Percentiles rank a stretch among this genome's conserved stretches.
Evolutionary conservation across 768 basidiomycete genomes (phyloP).

Genomic region (Russula dissimulans): DNA sequence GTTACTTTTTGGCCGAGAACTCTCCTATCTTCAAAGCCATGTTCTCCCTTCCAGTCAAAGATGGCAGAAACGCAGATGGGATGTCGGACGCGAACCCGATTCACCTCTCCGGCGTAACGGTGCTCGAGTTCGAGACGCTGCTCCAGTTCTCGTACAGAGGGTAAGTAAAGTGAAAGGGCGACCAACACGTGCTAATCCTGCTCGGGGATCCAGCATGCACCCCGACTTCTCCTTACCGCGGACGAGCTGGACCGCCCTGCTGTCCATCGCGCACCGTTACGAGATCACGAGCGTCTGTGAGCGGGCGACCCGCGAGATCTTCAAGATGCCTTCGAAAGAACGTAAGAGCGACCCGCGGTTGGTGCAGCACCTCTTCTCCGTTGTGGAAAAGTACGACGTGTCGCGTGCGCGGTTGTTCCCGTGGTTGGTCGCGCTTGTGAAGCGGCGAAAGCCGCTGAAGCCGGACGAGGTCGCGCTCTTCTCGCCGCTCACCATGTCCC

Average conservation of each 20-base stretch:
- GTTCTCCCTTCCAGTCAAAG: slow-evolving; percentile 1
- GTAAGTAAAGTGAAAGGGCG: neutral
- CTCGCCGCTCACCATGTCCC: slow-evolving; percentile 4
- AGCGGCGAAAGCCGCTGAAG: neutral
- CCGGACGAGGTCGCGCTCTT: neutral
- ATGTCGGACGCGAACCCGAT: slow-evolving; percentile 9
- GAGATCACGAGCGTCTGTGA: slow-evolving; percentile 4
- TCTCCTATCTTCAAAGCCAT: slow-evolving; percentile 5
- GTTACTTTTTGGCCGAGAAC: slow-evolving; percentile 13
- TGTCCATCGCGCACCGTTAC: slow-evolving; percentile 10
- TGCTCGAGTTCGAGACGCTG: slow-evolving; percentile 13
- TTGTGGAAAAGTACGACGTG: slow-evolving; percentile 6
- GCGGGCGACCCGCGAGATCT: slow-evolving; percentile 9
- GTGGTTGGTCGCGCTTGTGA: neutral
- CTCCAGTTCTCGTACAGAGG: slow-evolving; percentile 8
- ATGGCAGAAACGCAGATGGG: neutral
- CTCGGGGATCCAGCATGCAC: neutral
- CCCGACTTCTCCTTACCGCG: slow-evolving; percentile 3
- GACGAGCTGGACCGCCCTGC: slow-evolving; percentile 5
- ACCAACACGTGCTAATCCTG: too few species aligned
- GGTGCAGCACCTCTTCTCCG: slow-evolving; percentile 2
- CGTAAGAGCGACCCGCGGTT: too few species aligned
- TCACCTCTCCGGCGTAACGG: slow-evolving; percentile 6
- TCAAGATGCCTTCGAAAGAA: too few species aligned
- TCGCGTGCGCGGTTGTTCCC: neutral